A percentile compares a stretch with the other conserved stretches of the same genome.
Evolutionary conservation across 352 stramenopile species (phyloP).

Genomic region (Globisporangium radiosum): DNA sequence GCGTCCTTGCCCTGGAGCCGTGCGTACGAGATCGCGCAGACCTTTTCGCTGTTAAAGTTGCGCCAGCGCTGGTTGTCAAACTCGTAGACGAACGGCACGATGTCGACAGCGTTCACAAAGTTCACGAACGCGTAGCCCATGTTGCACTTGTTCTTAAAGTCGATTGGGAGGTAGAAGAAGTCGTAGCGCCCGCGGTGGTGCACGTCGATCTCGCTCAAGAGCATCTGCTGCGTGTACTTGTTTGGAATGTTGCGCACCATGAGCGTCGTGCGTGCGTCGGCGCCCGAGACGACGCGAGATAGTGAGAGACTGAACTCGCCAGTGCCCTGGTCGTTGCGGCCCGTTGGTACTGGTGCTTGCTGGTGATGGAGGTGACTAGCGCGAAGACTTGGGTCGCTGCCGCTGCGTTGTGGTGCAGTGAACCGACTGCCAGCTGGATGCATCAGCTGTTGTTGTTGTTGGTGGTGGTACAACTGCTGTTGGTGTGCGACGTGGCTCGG

Average conservation of each 20-base stretch:
- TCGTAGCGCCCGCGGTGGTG: conserved; percentile 91
- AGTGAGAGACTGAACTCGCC: conserved; percentile 78
- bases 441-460: conserved; percentile 1
- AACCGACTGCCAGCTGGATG: background rate
- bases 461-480: conserved; percentile 1
- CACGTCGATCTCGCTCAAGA: conserved; percentile 96
- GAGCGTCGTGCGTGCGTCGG: conserved; percentile 95
- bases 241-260: conserved; percentile 99
- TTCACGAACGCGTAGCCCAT: conserved; percentile 99
- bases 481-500: conserved; percentile 11
- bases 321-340: conserved; percentile 57
- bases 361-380: conserved; percentile 6
- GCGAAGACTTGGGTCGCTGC: conserved; percentile 18
- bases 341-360: conserved; percentile 19
- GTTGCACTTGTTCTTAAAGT: conserved; percentile 99
- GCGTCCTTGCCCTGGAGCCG: conserved; percentile 95
- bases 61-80: conserved; percentile 91
- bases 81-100: conserved; percentile 76
- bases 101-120: conserved; percentile 90
- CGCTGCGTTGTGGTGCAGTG: conserved; percentile 9
- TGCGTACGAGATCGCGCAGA: conserved; percentile 97
- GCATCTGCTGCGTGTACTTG: conserved; percentile 99
- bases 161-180: conserved; percentile 99
- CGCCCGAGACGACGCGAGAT: conserved; percentile 65
- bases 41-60: conserved; percentile 99